A percentile compares a stretch with the other conserved stretches of the same genome.
Evolutionary conservation across 139 green algal species (phyloP).

Genomic region (Diplosphaera chodatii): DNA sequence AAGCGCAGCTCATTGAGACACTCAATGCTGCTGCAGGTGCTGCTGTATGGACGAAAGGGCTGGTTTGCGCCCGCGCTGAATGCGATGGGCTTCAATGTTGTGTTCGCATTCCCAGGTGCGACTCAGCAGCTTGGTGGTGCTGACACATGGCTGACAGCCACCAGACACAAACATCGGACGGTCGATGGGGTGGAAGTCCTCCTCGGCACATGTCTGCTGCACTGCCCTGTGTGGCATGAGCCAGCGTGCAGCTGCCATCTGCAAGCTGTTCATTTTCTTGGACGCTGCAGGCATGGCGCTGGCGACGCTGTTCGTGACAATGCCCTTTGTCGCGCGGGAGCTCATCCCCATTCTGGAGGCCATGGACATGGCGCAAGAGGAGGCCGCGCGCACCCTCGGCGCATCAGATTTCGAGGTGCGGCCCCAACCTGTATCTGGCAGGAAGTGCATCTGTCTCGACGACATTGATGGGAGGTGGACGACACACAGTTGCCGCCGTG

Average conservation of each 20-base stretch:
- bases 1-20: too few relatives aligned
- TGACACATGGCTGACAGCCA: too few relatives aligned
- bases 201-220: too few relatives aligned
- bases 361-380: constrained; percentile 73
- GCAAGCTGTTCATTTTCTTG: neutral
- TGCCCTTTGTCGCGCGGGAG: constrained; percentile 84
- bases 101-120: constrained; percentile 82
- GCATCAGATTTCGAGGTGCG: constrained; percentile 65
- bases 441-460: too few relatives aligned
- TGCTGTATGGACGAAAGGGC: constrained; percentile 81
- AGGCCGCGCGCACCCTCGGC: constrained; percentile 73
- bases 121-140: too few relatives aligned
- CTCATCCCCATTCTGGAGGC: constrained; percentile 80
- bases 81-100: constrained; percentile 61
- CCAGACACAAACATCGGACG: too few relatives aligned
- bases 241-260: too few relatives aligned
- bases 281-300: constrained; percentile 68
- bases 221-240: too few relatives aligned
- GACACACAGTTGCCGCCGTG: too few relatives aligned
- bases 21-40: constrained; percentile 53
- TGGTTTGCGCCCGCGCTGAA: constrained; percentile 73
- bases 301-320: constrained; percentile 83
- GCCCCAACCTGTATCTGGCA: neutral
- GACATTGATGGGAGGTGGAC: too few relatives aligned
- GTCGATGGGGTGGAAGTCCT: too few relatives aligned